These are phyloP conservation scores for Apiotrichum siamense DNA, from an alignment of 1,284 basidiomycete species.

Conservation along the genomic window DNA sequence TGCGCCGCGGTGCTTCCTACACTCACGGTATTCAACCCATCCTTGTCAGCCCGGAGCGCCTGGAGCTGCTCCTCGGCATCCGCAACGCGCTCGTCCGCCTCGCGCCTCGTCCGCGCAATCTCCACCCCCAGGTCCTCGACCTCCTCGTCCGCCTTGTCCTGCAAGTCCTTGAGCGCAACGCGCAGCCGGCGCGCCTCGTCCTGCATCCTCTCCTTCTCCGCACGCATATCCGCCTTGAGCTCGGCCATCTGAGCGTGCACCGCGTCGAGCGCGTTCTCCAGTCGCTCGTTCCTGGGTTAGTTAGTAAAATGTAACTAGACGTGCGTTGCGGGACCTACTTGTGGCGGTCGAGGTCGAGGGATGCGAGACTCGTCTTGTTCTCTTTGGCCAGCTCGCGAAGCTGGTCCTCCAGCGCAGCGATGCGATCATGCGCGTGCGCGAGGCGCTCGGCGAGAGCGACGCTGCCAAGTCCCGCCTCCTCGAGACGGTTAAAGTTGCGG, in stretches of 20 bases:
- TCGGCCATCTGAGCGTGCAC: constrained; percentile 31
- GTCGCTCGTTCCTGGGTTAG: constrained; percentile 16
- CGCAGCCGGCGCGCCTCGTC: constrained; percentile 29
- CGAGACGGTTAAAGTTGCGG: constrained; percentile 48
- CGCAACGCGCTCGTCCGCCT: neutral
- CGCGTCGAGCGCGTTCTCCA: constrained; percentile 24
- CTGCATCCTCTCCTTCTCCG: constrained; percentile 28
- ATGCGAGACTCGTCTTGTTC: constrained; percentile 25
- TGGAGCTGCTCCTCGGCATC: neutral
- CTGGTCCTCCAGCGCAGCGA: constrained; percentile 43
- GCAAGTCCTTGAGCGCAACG: constrained; percentile 18
- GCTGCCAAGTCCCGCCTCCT: constrained; percentile 45
- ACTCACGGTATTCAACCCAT: constrained; percentile 2
- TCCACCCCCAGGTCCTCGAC: constrained; percentile 10
- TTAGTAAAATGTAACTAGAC: neutral
- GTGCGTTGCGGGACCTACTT: constrained; percentile 1
- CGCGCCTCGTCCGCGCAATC: neutral
- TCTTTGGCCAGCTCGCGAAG: constrained; percentile 24
- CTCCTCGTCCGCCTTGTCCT: constrained; percentile 21
- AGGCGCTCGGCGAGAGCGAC: constrained; percentile 47
- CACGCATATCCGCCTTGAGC: constrained; percentile 25
- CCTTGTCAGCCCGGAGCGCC: constrained; percentile 3
- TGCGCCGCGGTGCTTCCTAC: no score
- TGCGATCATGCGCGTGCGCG: constrained; percentile 38
- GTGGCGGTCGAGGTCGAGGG: neutral